A percentile compares a stretch with the other conserved stretches of the same genome.
Conservation (phyloP, 2,329 filamentous ascomycete species). For the Magnaporthiopsis rhizophila region DNA sequence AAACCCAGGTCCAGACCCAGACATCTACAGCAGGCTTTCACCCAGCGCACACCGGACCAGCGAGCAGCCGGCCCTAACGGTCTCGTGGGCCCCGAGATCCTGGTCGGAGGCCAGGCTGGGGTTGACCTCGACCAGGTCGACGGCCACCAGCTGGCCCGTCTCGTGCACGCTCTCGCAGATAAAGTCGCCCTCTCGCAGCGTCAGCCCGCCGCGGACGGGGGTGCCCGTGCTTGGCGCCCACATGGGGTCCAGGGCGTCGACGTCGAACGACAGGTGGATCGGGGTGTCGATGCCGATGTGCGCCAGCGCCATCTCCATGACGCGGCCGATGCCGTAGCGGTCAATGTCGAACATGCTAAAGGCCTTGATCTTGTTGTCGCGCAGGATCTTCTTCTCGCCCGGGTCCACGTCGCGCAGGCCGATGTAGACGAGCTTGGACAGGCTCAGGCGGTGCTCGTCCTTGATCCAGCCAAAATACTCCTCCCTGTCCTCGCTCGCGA, state of each 20-base stretch:
- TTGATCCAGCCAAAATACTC: conserved; percentile 88
- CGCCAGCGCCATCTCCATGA: conserved; percentile 96
- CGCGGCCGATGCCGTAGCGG: conserved; percentile 83
- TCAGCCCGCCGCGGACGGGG: conserved; percentile 86
- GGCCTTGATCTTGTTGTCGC: conserved; percentile 84
- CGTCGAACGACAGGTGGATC: conserved; percentile 94
- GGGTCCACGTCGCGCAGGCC: conserved; percentile 85
- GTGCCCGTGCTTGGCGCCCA: conserved; percentile 96
- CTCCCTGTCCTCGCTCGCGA: conserved; percentile 66
- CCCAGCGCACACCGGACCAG: conserved; percentile 87
- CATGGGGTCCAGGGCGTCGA: conserved; percentile 91
- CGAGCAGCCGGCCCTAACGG: conserved; percentile 82
- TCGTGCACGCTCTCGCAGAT: conserved; percentile 84
- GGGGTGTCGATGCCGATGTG: conserved; percentile 93
- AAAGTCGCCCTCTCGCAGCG: conserved; percentile 90
- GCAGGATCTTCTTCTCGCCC: conserved; percentile 88
- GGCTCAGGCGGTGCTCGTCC: conserved; percentile 59
- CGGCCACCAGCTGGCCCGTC: conserved; percentile 68
- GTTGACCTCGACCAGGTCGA: conserved; percentile 80
- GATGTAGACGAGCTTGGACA: conserved; percentile 92
- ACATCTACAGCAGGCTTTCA: conserved; percentile 69
- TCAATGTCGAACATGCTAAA: conserved; percentile 99
- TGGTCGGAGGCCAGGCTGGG: conserved; percentile 51
- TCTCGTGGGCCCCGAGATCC: conserved; percentile 66
- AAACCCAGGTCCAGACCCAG: background rate